Evolutionary conservation across 1,284 basidiomycete genomes (phyloP), one percentile per base, ranked within the genome.

Genomic region (Puccinia polysora): DNA sequence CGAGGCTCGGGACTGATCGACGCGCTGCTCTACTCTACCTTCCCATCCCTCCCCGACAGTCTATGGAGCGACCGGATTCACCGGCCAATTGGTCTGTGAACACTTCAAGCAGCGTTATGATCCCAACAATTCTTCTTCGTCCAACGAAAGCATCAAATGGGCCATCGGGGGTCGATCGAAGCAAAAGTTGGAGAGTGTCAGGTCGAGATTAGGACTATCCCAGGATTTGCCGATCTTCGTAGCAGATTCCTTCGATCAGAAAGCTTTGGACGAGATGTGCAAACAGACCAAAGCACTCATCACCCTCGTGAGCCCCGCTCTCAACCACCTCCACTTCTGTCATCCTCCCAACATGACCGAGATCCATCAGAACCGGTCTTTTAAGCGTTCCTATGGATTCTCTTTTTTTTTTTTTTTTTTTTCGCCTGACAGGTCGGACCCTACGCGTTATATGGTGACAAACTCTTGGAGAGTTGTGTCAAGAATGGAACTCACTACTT

Each of bases 161-260:
- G 65, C 50, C 45, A 70, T 70, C 18, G 67, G 67, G 34, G 67
- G 67, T 38, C 55, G 67, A 50, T 70, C 67, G 18, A 59, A 60
- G 32, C 36, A 49, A 36, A 70, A 70, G 47, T 56, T 70, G 28
- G 67, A 70, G 18, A 60, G 60, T 18, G 56, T 60, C 25, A 70
- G 60, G 60, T 36, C 56, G 32, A 56, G 60, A 70, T 32, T 70
- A 25, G 56, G 30, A 18, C 32, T 70, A 10, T 34, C 55, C 43
- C 32, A 53, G 34, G 30, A 53, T 30, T n/a, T 70, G 23, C 10
- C 23, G 32, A 59, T 60, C 28, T 60, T 60, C 30, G 67, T 70
- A 14, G 67, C 55, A 6, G 67, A 70, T 70, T 70, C 67, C 14
- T 23, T 36, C 23, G 67, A 70, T 60, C 45, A 56, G 15, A 38